Evolutionary conservation across 2,329 filamentous ascomycete genomes (phyloP).

Genomic region (Penicillium vulpinum): DNA sequence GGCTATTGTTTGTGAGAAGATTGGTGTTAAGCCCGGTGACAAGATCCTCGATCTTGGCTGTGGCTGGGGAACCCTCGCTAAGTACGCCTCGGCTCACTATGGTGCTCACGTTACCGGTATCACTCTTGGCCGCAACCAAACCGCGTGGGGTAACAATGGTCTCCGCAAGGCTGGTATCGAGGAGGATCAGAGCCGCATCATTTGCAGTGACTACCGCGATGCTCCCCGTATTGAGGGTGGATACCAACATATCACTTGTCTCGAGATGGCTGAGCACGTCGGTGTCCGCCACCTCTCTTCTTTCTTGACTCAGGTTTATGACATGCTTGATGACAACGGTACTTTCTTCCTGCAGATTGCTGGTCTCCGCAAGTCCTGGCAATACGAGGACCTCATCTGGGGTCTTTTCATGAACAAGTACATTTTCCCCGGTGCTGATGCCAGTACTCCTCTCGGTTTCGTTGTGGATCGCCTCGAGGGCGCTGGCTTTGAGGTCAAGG

Average conservation of each 20-base stretch:
- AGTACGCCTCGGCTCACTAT: slow-evolving; percentile 90
- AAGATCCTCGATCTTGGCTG: slow-evolving; percentile 91
- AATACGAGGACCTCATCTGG: slow-evolving; percentile 98
- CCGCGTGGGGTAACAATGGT: slow-evolving; percentile 91
- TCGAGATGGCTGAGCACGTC: slow-evolving; percentile 99
- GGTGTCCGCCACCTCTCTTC: slow-evolving; percentile 81
- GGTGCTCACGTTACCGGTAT: slow-evolving; percentile 83
- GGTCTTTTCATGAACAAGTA: slow-evolving; percentile 99
- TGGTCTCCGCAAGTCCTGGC: slow-evolving; percentile 90
- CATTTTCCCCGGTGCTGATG: slow-evolving; percentile 95
- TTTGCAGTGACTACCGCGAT: slow-evolving; percentile 97
- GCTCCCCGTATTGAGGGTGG: slow-evolving; percentile 74
- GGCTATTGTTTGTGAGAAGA: slow-evolving; percentile 93
- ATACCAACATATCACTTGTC: slow-evolving; percentile 94
- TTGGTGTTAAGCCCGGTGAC: slow-evolving; percentile 77
- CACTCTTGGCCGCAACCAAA: slow-evolving; percentile 94
- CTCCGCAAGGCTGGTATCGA: slow-evolving; percentile 78
- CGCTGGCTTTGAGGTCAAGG: slow-evolving; percentile 88
- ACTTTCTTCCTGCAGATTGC: slow-evolving; percentile 95
- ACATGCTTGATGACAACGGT: slow-evolving; percentile 96
- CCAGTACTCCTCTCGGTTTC: slow-evolving; percentile 87
- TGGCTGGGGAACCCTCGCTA: slow-evolving; percentile 94
- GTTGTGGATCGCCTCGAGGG: slow-evolving; percentile 82
- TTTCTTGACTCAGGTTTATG: slow-evolving; percentile 83
- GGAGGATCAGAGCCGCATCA: slow-evolving; percentile 84